phyloP scores from a whole-genome alignment of 345 rosid genomes.

The Citrus australasica region DNA sequence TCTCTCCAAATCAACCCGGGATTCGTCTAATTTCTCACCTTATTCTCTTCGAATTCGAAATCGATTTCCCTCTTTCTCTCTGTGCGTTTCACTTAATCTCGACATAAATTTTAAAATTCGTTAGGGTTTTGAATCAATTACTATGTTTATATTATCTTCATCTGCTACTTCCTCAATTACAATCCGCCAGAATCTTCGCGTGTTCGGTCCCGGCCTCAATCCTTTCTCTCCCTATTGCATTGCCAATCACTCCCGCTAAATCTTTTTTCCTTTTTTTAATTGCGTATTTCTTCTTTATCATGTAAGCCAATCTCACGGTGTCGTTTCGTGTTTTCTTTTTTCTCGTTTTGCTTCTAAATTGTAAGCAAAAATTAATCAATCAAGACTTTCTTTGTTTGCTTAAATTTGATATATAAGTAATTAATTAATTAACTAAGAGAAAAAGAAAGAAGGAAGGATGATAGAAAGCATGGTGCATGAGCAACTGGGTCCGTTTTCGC shows the following conservation, averaged over 20 bases:
- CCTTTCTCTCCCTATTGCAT: conserved; percentile 87
- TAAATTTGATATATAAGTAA: neutral
- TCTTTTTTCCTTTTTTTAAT: neutral
- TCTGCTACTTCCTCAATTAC: conserved; percentile 33
- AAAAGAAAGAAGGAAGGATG: conserved; percentile 1
- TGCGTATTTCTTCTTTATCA: neutral
- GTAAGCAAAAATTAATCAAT: neutral
- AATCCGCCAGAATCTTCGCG: conserved; percentile 59
- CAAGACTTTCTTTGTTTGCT: neutral
- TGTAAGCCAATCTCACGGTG: conserved; percentile 13
- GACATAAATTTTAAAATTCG: neutral
- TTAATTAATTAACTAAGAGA: neutral
- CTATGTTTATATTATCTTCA: conserved; percentile 55
- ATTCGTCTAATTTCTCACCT: conserved; percentile 11
- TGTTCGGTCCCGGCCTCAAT: conserved; percentile 90
- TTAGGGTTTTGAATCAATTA: conserved; percentile 24
- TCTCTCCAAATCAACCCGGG: conserved; percentile 18
- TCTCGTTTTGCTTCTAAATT: neutral
- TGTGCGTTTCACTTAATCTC: neutral
- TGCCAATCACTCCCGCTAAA: conserved; percentile 78
- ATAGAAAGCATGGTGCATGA: conserved; percentile 47
- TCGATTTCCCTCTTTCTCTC: neutral
- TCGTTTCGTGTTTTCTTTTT: neutral
- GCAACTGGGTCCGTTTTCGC: conserved; percentile 33
- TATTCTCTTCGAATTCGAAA: neutral